A percentile compares a stretch with the other conserved stretches of the same genome.
phyloP scores from a whole-genome alignment of 83 land plant genomes.

The Isoetes engelmannii region DNA sequence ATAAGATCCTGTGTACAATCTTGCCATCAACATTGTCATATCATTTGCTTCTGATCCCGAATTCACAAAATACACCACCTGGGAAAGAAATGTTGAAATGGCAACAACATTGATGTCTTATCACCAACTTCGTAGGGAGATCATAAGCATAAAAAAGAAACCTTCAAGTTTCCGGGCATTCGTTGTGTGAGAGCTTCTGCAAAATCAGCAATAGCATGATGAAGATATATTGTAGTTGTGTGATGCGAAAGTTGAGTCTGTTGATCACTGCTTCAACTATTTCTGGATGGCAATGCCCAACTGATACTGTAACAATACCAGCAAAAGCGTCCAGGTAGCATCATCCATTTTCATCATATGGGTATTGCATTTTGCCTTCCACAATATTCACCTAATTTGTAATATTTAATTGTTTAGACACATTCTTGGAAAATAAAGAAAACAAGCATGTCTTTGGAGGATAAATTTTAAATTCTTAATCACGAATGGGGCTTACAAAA shows the following conservation, averaged over 20 bases:
- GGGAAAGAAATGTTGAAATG: not conserved
- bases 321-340: constrained; percentile 76
- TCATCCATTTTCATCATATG: constrained; percentile 67
- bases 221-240: constrained; percentile 86
- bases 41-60: constrained; percentile 4
- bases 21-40: constrained; percentile 6
- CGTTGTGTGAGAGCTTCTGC: constrained; percentile 83
- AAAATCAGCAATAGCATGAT: constrained; percentile 84
- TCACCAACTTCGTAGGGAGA: not conserved
- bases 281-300: constrained; percentile 81
- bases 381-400: constrained; percentile 65
- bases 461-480: too few relatives aligned
- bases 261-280: constrained; percentile 61
- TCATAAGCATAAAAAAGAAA: constrained; percentile 3
- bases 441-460: too few relatives aligned
- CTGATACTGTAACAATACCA: constrained; percentile 75
- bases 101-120: not conserved
- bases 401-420: too few relatives aligned
- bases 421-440: too few relatives aligned
- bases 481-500: too few relatives aligned
- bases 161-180: constrained; percentile 96
- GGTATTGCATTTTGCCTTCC: constrained; percentile 92
- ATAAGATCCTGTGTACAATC: constrained; percentile 5
- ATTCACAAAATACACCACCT: constrained; percentile 3
- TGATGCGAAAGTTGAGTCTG: constrained; percentile 82